Evolutionary conservation across 2,329 filamentous ascomycete genomes (phyloP).

Genomic region (Sclerotinia spermophila): DNA sequence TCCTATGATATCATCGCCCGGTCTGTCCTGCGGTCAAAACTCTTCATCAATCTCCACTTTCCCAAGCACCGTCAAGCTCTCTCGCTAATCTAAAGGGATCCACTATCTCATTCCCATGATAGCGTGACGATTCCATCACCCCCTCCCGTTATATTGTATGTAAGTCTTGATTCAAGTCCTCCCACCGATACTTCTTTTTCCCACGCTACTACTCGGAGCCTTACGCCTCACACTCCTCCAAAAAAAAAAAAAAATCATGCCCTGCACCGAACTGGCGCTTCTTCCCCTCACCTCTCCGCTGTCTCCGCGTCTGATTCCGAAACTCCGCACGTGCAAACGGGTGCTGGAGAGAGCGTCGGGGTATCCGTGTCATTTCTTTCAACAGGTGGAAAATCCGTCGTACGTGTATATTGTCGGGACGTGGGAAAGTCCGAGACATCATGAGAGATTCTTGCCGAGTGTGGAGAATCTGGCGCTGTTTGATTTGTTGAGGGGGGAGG

Average conservation of each 20-base stretch:
- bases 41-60: neutral
- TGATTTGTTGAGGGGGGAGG: conserved; percentile 36
- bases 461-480: conserved; percentile 42
- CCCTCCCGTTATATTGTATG: neutral
- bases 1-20: neutral
- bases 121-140: neutral
- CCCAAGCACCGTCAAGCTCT: neutral
- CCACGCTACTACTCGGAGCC: too few species aligned
- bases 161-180: neutral
- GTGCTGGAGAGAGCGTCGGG: conserved; percentile 33
- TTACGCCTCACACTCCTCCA: neutral
- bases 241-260: too few species aligned
- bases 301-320: neutral
- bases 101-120: neutral
- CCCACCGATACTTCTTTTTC: too few species aligned
- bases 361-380: conserved; percentile 40
- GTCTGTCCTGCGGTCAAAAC: neutral
- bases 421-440: conserved; percentile 44
- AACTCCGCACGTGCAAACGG: neutral
- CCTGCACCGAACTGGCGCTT: conserved; percentile 1
- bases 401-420: conserved; percentile 45
- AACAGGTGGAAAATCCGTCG: conserved; percentile 44
- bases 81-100: neutral
- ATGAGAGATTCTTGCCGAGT: conserved; percentile 44
- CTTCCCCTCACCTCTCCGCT: conserved; percentile 8